Evolutionary conservation across 225 moss, liverwort and hornwort species (phyloP).

Genomic region (Physcomitrium patens): DNA sequence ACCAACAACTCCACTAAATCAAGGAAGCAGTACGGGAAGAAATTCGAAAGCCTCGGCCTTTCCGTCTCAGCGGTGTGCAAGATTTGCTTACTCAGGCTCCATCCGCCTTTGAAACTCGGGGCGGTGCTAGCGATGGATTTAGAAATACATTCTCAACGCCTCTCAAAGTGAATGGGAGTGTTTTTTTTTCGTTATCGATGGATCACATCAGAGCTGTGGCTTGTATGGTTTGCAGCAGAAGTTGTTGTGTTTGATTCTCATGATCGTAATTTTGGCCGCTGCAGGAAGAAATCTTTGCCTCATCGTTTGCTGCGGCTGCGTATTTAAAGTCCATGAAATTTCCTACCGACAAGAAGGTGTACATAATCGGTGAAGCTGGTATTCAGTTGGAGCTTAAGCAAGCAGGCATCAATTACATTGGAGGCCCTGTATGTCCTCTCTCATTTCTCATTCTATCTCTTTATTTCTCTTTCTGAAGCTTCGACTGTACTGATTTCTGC

Average conservation of each 20-base stretch:
- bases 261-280: constrained; percentile 12
- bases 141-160: too few relatives aligned
- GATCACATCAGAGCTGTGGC: not conserved
- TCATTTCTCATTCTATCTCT: not conserved
- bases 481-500: not conserved
- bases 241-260: not conserved
- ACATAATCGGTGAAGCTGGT: too few relatives aligned
- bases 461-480: not conserved
- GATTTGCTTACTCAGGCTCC: not conserved
- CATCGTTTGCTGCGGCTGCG: constrained; percentile 61
- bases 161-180: too few relatives aligned
- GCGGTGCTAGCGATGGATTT: too few relatives aligned
- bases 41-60: constrained; percentile 73
- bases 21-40: constrained; percentile 80
- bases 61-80: constrained; percentile 63
- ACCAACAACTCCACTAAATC: constrained; percentile 94
- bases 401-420: constrained; percentile 25
- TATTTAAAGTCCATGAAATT: constrained; percentile 33
- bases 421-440: constrained; percentile 45
- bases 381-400: not conserved
- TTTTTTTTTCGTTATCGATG: not conserved
- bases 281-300: constrained; percentile 75
- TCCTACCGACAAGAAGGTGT: constrained; percentile 68
- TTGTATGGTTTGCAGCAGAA: not conserved
- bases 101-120: too few relatives aligned